Evolutionary conservation across 768 basidiomycete genomes (phyloP), one percentile per base, ranked within the genome.

Genomic region (Collybiopsis luxurians): DNA sequence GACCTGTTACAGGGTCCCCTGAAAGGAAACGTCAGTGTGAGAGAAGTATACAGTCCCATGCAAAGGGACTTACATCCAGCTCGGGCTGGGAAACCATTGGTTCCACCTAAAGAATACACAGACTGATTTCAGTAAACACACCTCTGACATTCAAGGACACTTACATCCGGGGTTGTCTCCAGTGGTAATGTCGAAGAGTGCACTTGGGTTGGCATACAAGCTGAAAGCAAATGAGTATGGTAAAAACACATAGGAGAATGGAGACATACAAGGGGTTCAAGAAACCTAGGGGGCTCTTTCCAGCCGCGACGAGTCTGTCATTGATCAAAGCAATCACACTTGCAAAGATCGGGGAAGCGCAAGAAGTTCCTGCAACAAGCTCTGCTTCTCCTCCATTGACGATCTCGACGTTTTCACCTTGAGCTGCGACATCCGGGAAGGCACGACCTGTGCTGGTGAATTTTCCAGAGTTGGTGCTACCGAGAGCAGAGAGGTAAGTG

Each of bases 351-450:
- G 81, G 81, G 19, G 73, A 54, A 0, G 79, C 45, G 19, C 76
- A 76, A 7, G 79, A 81, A 6, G 82, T 83, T 46, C 83, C 83
- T 3, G 50, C 69, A 40, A 75, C 67, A 1, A 58, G 46, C 19
- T 21, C 48, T 6, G 59, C 1, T 21, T 43, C 34, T 47, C n/a
- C n/a, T 81, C 61, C 53, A 34, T 38, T 45, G n/a, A 65, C 60
- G 51, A 66, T 61, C 52, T 30, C 44, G 10, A 64, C 62, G 54
- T 53, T 56, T 54, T 60, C 42, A 2, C 70, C 69, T 63, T 79
- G 78, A 0, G 80, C 78, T 0, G 81, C 66, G 42, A 83, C 75
- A 52, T 82, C 81, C 0, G 81, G 81, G 57, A 61, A 66, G 11
- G 21, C 65, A 24, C 62, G 63, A 12, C 69, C 77, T 43, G 64